A percentile compares a stretch with the other conserved stretches of the same genome.
phyloP scores from a whole-genome alignment of 2,329 filamentous ascomycete genomes.

The Berkeleyomyces rouxiae region DNA sequence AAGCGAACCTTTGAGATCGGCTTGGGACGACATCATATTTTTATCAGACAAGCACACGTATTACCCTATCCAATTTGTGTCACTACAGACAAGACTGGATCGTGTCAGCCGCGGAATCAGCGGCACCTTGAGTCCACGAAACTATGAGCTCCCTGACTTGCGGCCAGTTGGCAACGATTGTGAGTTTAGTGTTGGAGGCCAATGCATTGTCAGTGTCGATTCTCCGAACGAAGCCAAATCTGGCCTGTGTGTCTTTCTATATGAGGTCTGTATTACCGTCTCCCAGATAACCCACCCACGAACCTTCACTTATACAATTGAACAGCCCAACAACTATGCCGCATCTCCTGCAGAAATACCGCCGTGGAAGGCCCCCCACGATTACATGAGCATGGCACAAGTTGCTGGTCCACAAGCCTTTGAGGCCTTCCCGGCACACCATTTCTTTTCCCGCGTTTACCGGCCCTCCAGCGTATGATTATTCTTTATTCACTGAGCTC shows the following conservation, averaged over 20 bases:
- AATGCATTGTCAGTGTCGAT: slow-evolving; percentile 24
- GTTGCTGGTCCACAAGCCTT: slow-evolving; percentile 31
- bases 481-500: not conserved
- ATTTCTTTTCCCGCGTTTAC: slow-evolving; percentile 40
- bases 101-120: slow-evolving; percentile 2
- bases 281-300: not conserved
- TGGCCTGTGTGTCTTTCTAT: slow-evolving; percentile 34
- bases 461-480: slow-evolving; percentile 34
- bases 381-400: slow-evolving; percentile 23
- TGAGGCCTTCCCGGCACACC: slow-evolving; percentile 35
- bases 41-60: slow-evolving; percentile 25
- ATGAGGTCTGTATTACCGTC: slow-evolving; percentile 27
- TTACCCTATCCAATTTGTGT: slow-evolving; percentile 26
- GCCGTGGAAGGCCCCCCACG: slow-evolving; percentile 24
- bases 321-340: slow-evolving; percentile 30
- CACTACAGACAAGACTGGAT: slow-evolving; percentile 27
- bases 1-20: slow-evolving; percentile 28
- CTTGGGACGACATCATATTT: slow-evolving; percentile 32
- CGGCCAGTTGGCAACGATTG: slow-evolving; percentile 21
- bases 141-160: slow-evolving; percentile 25
- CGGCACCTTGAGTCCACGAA: slow-evolving; percentile 15
- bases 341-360: slow-evolving; percentile 19
- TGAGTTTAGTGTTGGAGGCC: slow-evolving; percentile 27
- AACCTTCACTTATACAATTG: not conserved
- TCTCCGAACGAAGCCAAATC: slow-evolving; percentile 18